Evolutionary conservation across 345 rosid genomes (phyloP), one percentile per base, ranked within the genome.

Genomic region (thale cress (Arabidopsis thaliana)): DNA sequence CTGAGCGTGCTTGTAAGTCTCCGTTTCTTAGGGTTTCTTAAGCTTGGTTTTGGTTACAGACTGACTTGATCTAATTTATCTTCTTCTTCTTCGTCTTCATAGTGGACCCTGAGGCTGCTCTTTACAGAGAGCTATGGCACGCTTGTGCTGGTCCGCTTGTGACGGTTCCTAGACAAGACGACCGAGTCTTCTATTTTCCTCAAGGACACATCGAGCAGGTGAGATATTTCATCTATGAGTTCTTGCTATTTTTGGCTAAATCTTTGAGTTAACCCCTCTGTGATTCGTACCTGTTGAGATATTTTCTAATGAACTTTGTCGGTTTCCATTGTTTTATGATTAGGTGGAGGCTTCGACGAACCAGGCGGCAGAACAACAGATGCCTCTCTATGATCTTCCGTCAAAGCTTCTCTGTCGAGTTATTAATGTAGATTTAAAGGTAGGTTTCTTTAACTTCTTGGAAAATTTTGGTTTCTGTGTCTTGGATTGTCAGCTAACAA

Each of bases 171-270:
- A 83, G 93, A 2, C 86, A 84, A 80, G 79, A 84, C 32, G 93
- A 93, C 74, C 92, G 82, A 23, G 96, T 93, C 37, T 93, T 79
- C 69, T 93, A 93, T 83, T 93, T 93, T 48, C 96, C 96, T 52
- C 98, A 88, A 69, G 98, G 98, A 24, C 98, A 93, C 82, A 87
- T 93, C 75, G 98, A 93, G 79, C 98, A 93, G 93, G 96, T 93
- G 74, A 22, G 30, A 16, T 75, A 7, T 50, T 59, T 42, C 12
- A 23, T 52, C 23, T 66, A 20, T n/a, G 20, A 25, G 28, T 33
- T 30, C 25, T 49, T 23, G 14, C 51, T 4, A 8, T 36, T 48
- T 7, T 45, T 9, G 12, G 7, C 23, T 73, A 0, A 7, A 12
- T 34, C 32, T 60, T 25, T 50, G 24, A 8, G 38, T 33, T 52